Base-by-base conservation (phyloP, 805 yeast species). In the Cyberlindnera mrakii region DNA sequence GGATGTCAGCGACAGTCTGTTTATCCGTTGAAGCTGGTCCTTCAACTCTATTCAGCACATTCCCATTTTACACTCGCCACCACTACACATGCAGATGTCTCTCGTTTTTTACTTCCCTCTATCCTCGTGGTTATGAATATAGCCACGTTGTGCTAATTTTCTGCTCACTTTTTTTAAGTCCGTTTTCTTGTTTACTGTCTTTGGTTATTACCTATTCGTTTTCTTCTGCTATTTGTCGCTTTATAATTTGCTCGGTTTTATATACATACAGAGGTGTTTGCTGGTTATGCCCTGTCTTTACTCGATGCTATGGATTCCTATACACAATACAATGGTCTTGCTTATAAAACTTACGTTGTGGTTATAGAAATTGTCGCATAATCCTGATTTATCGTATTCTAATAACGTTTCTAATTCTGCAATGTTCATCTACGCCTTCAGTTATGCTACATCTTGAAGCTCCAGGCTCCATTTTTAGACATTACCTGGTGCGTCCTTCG, bases 1-100 rank as follows among this genome's bases (percentile, higher is more conserved):
- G 17, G 52, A 48, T 16, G 27, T 37, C n/a, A 43, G 35, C 7
- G 49, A 41, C 9, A 33, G 46, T 17, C 41, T 48, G 27, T 48
- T 38, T 40, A 48, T 43, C 33, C 43, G 49, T 34, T 48, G 43
- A 42, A 18, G 30, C 33, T 19, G 6, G 39, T 30, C 17, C n/a
- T 15, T 30, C 7, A 30, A 30, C 9, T 10, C n/a, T 30, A 30
- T 14, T n/a, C 15, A 30, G 10, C 33, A 30, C 33, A 19, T 19
- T n/a, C 33, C 11, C 4, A 7, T 30, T 2, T 15, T 7, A 30
- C 33, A 9, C 17, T 30, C 33, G n/a, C 17, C n/a, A n/a, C n/a
- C n/a, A n/a, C n/a, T 30, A 15, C 33, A 30, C 33, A 30, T 2
- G 11, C 27, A 23, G 11, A 23, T 23, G 27, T 23, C 27, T 4